These are phyloP conservation scores for Cryptococcus sp. DNA, from an alignment of 1,284 basidiomycete species.

Conservation along the genomic window DNA sequence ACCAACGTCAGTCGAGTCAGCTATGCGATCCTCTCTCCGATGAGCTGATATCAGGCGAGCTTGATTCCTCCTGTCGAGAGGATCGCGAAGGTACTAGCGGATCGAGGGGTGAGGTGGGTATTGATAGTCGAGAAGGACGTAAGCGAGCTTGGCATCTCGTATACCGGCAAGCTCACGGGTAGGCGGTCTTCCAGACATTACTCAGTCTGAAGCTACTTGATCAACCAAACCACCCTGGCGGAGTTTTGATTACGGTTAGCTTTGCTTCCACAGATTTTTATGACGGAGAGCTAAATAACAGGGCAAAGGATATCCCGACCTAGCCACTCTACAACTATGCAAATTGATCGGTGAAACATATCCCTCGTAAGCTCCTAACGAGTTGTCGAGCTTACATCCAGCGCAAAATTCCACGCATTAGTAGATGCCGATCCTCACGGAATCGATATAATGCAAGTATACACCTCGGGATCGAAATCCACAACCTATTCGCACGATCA, in stretches of 20 bases:
- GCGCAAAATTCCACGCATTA: constrained; percentile 65
- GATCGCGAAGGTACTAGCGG: constrained; percentile 58
- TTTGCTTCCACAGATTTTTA: constrained; percentile 41
- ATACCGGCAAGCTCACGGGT: constrained; percentile 6
- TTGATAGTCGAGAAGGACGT: constrained; percentile 90
- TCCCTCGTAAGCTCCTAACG: constrained; percentile 51
- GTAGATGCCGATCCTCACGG: constrained; percentile 89
- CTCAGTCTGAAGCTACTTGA: constrained; percentile 56
- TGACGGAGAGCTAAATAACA: constrained; percentile 37
- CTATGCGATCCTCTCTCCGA: neutral
- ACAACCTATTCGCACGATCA: constrained; percentile 29
- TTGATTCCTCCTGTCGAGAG: constrained; percentile 72
- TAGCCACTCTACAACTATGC: constrained; percentile 77
- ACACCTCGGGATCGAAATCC: constrained; percentile 52
- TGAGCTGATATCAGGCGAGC: constrained; percentile 53
- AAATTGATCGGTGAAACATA: constrained; percentile 64
- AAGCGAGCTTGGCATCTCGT: constrained; percentile 12
- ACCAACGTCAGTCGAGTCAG: constrained; percentile 53
- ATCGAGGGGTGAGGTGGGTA: constrained; percentile 63
- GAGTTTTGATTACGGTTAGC: constrained; percentile 41
- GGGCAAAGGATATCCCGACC: constrained; percentile 93
- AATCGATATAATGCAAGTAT: constrained; percentile 79
- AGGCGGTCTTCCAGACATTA: constrained; percentile 86
- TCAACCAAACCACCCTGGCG: constrained; percentile 42
- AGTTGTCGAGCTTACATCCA: neutral